Base-by-base conservation (phyloP, 2,329 filamentous ascomycete genomes). In the Septoria petroselini region DNA sequence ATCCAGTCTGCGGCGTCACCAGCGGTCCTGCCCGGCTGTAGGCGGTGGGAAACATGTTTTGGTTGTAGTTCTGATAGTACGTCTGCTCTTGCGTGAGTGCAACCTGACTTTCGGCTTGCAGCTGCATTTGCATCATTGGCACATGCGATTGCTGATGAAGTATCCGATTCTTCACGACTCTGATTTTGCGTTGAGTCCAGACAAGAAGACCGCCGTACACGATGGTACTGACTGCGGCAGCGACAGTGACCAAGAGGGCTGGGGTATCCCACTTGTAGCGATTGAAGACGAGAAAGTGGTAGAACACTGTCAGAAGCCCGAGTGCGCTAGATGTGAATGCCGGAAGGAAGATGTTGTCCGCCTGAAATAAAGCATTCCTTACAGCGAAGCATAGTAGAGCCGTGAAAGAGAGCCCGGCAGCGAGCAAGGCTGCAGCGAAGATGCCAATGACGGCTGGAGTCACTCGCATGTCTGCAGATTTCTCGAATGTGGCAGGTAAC, bases 361-460 rank as follows among this genome's bases (percentile, higher is more conserved):
- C 69, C 51, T 73, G 75, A 55, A 77, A 78, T 18, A 70, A 55
- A 52, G 68, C 65, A 55, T 70, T 73, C 38, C 67, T 70, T 54
- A 73, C 72, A 8, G 72, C 70, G 50, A 77, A 74, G 62, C 70
- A 73, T 34, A 76, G 63, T 37, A 76, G 65, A 30, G 66, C 70
- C 1, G 75, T 76, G 54, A 76, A 71, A 1, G 70, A 72, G 60
- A 76, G 74, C 25, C 75, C 76, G 35, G 71, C 68, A 1, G 71
- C 69, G 6, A 77, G 65, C 14, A 78, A 64, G 4, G 73, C 70
- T 56, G 75, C 68, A 18, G 74, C 69, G 50, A 76, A 71, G 41
- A 75, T 72, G 3, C 68, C 69, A 5, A 76, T 57, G 3, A 69
- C 68, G 1, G 65, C 64, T 40, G 67, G 63, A 48, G 65, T 68